Base-by-base conservation (phyloP, 805 yeast genomes). In the Saccharomycopsis sp. region DNA sequence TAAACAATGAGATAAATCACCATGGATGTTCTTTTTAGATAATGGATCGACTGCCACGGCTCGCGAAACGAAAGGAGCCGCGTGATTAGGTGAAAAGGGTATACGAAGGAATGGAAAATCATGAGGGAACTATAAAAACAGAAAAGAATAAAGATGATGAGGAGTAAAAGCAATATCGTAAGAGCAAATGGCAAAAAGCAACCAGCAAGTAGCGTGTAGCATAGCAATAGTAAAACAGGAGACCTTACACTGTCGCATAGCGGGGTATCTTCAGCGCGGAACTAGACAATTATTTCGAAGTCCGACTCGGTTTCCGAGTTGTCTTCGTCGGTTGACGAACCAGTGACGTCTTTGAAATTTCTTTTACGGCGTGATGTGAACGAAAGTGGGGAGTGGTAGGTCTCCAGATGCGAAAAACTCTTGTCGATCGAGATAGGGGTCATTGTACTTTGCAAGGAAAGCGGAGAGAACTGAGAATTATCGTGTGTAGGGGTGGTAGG, bases 241-340 rank as follows among this genome's bases (percentile, higher is more conserved):
- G 37, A 29, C 5, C 37, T 29, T 12, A n/a, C n/a, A n/a, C n/a
- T n/a, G n/a, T n/a, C n/a, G n/a, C n/a, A n/a, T n/a, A 29, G 37
- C 37, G 37, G 37, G 37, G 37, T 29, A 29, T 29, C 37, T 29
- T 29, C 5, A 29, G 37, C 5, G n/a, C n/a, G 37, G 12, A 29
- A 29, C 24, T 24, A 54, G 20, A 54, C 53, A 21, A 55, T 23
- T 4, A 55, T 12, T 21, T 55, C 57, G 20, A 54, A 15, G 34
- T 54, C 57, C 16, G 53, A 47, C 9, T 54, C 53, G 21, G 15
- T 16, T 23, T 50, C 54, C 8, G 34, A 50, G 7, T 54, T 52
- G n/a, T 24, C 15, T 18, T 48, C 57, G 40, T 24, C 24, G 34
- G 15, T 50, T 14, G 53, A 51, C 7, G 20, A 23, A 3, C n/a